Evolutionary conservation across 441 rosid genomes (phyloP), one percentile per base, ranked within the genome.

Genomic region (Isatis lusitanica): DNA sequence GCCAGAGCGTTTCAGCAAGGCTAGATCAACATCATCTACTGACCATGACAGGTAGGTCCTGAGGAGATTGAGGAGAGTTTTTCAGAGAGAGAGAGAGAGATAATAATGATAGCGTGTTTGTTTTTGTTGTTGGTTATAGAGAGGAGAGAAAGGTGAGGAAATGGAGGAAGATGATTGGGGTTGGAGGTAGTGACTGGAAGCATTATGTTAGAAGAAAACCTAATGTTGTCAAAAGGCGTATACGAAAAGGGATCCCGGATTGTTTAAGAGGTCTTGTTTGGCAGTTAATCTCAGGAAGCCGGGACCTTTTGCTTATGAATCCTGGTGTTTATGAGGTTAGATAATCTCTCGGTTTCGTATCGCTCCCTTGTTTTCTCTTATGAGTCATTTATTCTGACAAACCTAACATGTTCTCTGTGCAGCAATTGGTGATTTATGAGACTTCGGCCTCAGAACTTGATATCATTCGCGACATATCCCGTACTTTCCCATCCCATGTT

Each of bases 131-230:
- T 65, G 48, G 36, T 13, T 56, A 71, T 71, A 94, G 98, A 82
- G 97, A 94, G 66, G 92, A 86, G 81, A 86, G 96, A 81, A 90
- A 82, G 68, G 77, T 90, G 59, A 83, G 91, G 68, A 91, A 90
- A 84, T 94, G 98, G 97, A 91, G 98, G 87, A 94, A 91, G 83
- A 94, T 94, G 97, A 92, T 94, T 75, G 98, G 98, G 35, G 91
- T 81, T 60, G 96, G 97, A 56, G 98, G 98, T 44, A 94, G 97
- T 78, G 98, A 94, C 70, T 94, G 98, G 98, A 94, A 94, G 81
- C 96, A 90, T 76, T 94, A 91, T 77, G 89, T 81, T 30, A 80
- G 96, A 81, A 88, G 95, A 76, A 94, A 88, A 81, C 92, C 96
- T 73, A 86, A 91, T 63, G 96, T 94, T 24, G 95, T 94, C 52